Evolutionary conservation across 2,329 filamentous ascomycete genomes (phyloP).

Genomic region (Aciculosporium take): DNA sequence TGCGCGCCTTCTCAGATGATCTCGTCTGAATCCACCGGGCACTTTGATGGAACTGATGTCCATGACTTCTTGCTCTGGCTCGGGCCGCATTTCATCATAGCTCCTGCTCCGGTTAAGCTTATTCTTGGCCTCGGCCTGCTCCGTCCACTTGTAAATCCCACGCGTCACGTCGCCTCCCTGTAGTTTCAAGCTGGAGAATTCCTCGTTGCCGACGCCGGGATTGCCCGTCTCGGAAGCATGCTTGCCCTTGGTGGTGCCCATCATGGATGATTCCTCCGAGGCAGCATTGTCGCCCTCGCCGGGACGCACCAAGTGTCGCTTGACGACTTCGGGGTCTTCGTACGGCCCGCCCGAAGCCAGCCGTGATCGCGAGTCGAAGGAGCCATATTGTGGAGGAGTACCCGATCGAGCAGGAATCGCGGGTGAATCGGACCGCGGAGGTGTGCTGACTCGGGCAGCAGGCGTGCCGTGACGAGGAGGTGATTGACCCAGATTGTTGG

Average conservation of each 20-base stretch:
- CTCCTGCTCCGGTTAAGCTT: conserved; percentile 71
- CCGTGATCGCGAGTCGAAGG: conserved; percentile 58
- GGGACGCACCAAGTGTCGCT: conserved; percentile 71
- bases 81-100: conserved; percentile 63
- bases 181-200: conserved; percentile 84
- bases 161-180: conserved; percentile 92
- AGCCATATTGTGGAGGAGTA: conserved; percentile 67
- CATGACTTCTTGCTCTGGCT: conserved; percentile 64
- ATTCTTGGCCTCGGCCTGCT: conserved; percentile 62
- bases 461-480: conserved; percentile 58
- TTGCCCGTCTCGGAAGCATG: conserved; percentile 27
- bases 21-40: conserved; percentile 82
- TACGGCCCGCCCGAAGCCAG: conserved; percentile 39
- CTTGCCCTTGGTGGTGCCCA: conserved; percentile 38
- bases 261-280: conserved; percentile 31
- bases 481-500: conserved; percentile 55
- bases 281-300: conserved; percentile 29
- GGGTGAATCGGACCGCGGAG: conserved; percentile 28
- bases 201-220: conserved; percentile 46
- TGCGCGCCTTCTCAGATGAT: conserved; percentile 69
- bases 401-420: conserved; percentile 23
- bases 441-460: conserved; percentile 44
- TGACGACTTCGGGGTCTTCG: conserved; percentile 85
- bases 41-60: conserved; percentile 86
- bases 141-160: conserved; percentile 92